A percentile compares a stretch with the other conserved stretches of the same genome.
Evolutionary conservation across 179 eudicot genomes (phyloP).

Genomic region (Drosera spatulata): DNA sequence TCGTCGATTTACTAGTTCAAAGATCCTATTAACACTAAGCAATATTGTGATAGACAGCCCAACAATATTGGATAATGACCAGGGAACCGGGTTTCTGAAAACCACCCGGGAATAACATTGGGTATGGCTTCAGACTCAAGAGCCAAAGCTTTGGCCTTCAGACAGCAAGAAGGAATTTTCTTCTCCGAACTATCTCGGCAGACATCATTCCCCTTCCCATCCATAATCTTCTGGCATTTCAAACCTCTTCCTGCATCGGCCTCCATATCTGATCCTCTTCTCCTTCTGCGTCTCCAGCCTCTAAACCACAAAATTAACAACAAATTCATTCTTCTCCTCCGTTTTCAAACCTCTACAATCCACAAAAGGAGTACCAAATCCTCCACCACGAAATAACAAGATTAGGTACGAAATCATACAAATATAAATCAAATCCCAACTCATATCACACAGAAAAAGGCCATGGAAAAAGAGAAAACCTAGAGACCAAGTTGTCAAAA

Average conservation of each 20-base stretch:
- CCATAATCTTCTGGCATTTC: constrained; percentile 73
- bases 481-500: too few relatives aligned
- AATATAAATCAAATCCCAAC: too few relatives aligned
- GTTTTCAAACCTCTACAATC: too few relatives aligned
- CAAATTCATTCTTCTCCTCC: too few relatives aligned
- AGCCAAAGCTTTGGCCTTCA: constrained; percentile 54
- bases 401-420: too few relatives aligned
- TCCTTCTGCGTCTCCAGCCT: constrained; percentile 71
- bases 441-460: too few relatives aligned
- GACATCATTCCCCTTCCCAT: constrained; percentile 57
- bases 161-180: constrained; percentile 73
- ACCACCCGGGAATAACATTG: constrained; percentile 97
- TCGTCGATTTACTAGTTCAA: not conserved
- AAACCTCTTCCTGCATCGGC: constrained; percentile 58
- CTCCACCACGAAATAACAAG: too few relatives aligned
- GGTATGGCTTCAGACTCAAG: constrained; percentile 68
- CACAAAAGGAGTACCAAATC: too few relatives aligned
- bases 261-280: constrained; percentile 54
- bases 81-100: constrained; percentile 51
- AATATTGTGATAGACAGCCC: not conserved
- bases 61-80: constrained; percentile 34
- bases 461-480: too few relatives aligned
- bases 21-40: not conserved
- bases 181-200: constrained; percentile 18
- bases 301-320: constrained; percentile 20